Base-by-base conservation (phyloP, 148 eudicot genomes). In the Camellia lanceoleosa region DNA sequence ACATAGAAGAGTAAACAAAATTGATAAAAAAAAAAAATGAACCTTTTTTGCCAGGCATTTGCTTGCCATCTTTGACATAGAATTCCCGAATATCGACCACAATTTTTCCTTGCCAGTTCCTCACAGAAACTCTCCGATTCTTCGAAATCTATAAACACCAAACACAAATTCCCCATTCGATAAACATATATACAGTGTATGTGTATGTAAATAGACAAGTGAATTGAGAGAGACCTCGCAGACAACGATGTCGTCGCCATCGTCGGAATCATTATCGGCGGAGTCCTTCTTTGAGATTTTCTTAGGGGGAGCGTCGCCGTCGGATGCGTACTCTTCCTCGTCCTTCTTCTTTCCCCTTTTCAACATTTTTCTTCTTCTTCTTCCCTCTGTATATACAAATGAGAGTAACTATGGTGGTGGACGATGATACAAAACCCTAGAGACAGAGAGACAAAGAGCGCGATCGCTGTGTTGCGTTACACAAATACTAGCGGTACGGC, bases 31-130 rank as follows among this genome's bases (percentile, higher is more conserved):
- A 42, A 41, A 19, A 47, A 66, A 71, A 68, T 18, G 44, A 47
- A 93, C 98, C 98, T 90, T 95, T 95, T 47, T 84, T 89, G 69
- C 96, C 97, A 79, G 98, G 98, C 82, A 90, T 14, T 84, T 87
- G 83, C 81, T 95, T 90, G n/a, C 98, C 98, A 66, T 92, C 97
- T 81, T 95, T 93, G 23, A 69, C 23, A 75, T 93, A 95, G 65
- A 82, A 93, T 82, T 95, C 98, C 49, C 98, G 93, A 30, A 95
- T 93, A 80, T 95, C 98, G 66, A 95, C 92, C 56, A 88, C 73
- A 11, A 88, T 83, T 80, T 83, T 90, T 62, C 98, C 97, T n/a
- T 87, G 86, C 92, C 91, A 92, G 63, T 62, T 87, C 89, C 97
- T 91, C 73, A 95, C 98, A 1, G 91, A 70, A 23, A 95, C 98